Evolutionary conservation across 2,329 filamentous ascomycete genomes (phyloP), one percentile per base, ranked within the genome.

Genomic region (Diaporthe australafricana): DNA sequence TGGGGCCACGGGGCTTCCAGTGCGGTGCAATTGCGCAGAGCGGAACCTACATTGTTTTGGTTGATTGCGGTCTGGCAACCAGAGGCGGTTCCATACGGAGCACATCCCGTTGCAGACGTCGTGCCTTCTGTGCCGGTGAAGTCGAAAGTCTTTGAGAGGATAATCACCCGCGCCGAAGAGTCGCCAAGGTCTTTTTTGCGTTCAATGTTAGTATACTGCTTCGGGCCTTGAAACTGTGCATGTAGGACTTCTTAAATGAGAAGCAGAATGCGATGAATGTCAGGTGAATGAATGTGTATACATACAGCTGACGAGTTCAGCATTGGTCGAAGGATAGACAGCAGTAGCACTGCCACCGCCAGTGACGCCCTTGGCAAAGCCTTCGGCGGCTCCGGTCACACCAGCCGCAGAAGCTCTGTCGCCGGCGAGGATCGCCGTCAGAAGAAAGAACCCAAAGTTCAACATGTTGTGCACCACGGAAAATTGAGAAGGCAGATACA

Each of bases 21-120:
- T 9, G 22, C 9, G 3, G 38, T 22, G 27, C 7, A 17, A n/a
- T 12, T 22, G 25, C 16, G 38, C 17, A 32, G 45, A 6, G 3
- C 12, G 2, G 25, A 30, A 60, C 56, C 7, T 5, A 60, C 56
- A 76, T 84, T 77, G 78, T 90, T 81, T 81, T 88, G 83, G 82
- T 91, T 88, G 78, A 92, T 90, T 74, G 89, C 87, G 55, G 85
- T 76, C 82, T 92, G 89, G 80, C 90, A 89, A n/a, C 73, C 80
- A 2, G 85, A 81, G 20, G 78, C 84, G 35, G 87, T 88, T 52
- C 87, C 89, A 80, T 85, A 89, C 25, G 89, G 89, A 20, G 88
- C 86, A 76, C 90, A 92, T 25, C 89, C 89, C 16, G 83, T 85
- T 52, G 80, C 84, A 35, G 83, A 87, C 6, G 82, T 83, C 2